Base-by-base conservation (phyloP, 2,329 filamentous ascomycete genomes). In the Pseudocercospora fuligena region DNA sequence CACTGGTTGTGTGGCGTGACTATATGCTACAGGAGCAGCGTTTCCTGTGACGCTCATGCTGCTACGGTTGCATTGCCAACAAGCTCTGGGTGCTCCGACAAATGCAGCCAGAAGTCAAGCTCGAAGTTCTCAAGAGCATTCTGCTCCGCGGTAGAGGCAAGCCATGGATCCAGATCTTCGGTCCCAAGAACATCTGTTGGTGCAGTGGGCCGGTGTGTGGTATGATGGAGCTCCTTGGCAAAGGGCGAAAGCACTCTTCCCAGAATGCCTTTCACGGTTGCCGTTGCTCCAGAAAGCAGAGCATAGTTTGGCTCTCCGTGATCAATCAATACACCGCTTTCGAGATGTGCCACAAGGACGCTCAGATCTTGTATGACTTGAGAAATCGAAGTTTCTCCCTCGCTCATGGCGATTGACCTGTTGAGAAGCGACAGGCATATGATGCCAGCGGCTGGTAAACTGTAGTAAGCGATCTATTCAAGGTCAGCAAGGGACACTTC, bases 391-490 rank as follows among this genome's bases (percentile, higher is more conserved):
- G 53, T 63, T 19, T 58, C 56, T 23, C 33, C 56, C 3, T 58
- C 56, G 56, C 31, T 58, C 56, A 43, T 25, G 12, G 36, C 51
- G 11, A 61, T 57, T 9, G 57, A 54, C 5, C 64, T 59, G 14
- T 74, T 74, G 3, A 78, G 65, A 4, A 77, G 60, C 0, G 74
- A 72, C 23, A 78, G 69, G 21, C 72, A 73, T 11, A 78, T 70
- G 19, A 78, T 74, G 0, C 78, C 78, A 8, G 77, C 77, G 3
- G 78, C 77, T n/a, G 78, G 72, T 1, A 79, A 67, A 8, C 77
- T 77, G 60, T 78, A 79, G 51, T 75, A 74, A 5, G 70, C 73
- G n/a, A 79, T 71, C 77, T 78, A 33, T 19, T 9, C 25, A 14
- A 16, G 31, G 54, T 72, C 53, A 71, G 66, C 49, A 49, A 21